Evolutionary conservation across 2,329 filamentous ascomycete species (phyloP).

Genomic region (Fusarium brachygibbosum): DNA sequence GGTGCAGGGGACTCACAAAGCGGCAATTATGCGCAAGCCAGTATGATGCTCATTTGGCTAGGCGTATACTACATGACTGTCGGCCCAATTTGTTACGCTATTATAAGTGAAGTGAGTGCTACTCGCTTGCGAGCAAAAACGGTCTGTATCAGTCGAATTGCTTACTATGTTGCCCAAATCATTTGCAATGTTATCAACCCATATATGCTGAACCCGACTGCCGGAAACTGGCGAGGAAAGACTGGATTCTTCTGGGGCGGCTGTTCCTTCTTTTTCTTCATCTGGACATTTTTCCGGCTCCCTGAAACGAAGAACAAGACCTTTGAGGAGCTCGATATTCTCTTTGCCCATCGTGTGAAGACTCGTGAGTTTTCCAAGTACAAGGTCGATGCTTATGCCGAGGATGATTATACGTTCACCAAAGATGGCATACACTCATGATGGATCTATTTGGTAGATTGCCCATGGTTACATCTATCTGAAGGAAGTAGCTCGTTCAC

Average conservation of each 20-base stretch:
- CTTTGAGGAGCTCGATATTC: constrained; percentile 66
- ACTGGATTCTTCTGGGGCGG: constrained; percentile 60
- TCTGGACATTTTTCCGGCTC: constrained; percentile 65
- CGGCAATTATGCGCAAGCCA: constrained; percentile 48
- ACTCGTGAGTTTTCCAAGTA: constrained; percentile 57
- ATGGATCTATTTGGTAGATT: not conserved
- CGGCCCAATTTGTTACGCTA: constrained; percentile 58
- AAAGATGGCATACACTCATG: not conserved
- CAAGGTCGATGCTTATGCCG: constrained; percentile 51
- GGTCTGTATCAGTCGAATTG: constrained; percentile 54
- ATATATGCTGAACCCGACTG: constrained; percentile 49
- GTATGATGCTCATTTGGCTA: constrained; percentile 58
- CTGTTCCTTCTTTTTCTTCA: constrained; percentile 51
- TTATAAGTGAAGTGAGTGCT: constrained; percentile 56
- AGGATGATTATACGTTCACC: constrained; percentile 16
- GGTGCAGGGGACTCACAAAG: constrained; percentile 26
- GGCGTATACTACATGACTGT: constrained; percentile 57
- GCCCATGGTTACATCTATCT: not conserved
- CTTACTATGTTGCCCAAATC: constrained; percentile 43
- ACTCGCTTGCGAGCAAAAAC: constrained; percentile 57
- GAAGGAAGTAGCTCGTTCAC: too few species aligned
- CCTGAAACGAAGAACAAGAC: constrained; percentile 62
- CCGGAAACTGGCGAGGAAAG: constrained; percentile 49
- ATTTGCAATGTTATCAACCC: constrained; percentile 47
- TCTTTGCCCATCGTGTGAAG: constrained; percentile 61